Conservation (phyloP, 768 basidiomycete species). For the Tylopilus felleus region DNA sequence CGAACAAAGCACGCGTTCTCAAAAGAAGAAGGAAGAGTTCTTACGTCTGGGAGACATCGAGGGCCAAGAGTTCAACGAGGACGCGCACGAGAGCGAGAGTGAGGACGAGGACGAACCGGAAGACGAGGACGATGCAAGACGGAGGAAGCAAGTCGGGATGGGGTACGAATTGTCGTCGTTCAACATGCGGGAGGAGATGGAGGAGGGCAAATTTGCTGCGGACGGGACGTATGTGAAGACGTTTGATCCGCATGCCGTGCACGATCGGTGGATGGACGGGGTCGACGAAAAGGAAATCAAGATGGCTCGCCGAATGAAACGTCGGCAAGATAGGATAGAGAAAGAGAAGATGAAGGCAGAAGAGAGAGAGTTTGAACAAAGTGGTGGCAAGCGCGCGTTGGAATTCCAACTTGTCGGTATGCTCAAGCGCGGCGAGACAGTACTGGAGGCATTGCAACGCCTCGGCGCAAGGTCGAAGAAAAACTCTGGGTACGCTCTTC, state of each 20-base stretch:
- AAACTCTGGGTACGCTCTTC: slow-evolving; percentile 25
- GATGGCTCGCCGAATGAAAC: slow-evolving; percentile 71
- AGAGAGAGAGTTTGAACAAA: slow-evolving; percentile 66
- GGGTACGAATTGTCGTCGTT: slow-evolving; percentile 92
- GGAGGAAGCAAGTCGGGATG: slow-evolving; percentile 81
- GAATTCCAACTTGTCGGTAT: slow-evolving; percentile 67
- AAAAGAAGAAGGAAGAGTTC: slow-evolving; percentile 66
- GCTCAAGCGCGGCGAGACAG: slow-evolving; percentile 87
- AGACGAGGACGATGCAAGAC: slow-evolving; percentile 77
- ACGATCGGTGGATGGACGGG: slow-evolving; percentile 96
- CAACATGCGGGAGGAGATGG: slow-evolving; percentile 99
- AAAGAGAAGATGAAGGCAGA: slow-evolving; percentile 66
- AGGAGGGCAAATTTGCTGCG: slow-evolving; percentile 94
- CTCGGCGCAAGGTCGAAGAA: slow-evolving; percentile 67
- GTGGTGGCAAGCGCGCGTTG: slow-evolving; percentile 60
- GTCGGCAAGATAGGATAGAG: slow-evolving; percentile 70
- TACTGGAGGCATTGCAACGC: slow-evolving; percentile 84
- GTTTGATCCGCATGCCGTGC: slow-evolving; percentile 85
- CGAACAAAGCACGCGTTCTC: slow-evolving; percentile 42
- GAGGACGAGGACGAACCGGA: slow-evolving; percentile 44
- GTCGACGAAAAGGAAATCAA: slow-evolving; percentile 83
- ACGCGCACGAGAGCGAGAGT: slow-evolving; percentile 35
- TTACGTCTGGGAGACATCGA: slow-evolving; percentile 93
- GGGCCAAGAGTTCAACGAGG: slow-evolving; percentile 79
- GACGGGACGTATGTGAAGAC: slow-evolving; percentile 87